These are phyloP conservation scores for Poronia punctata DNA, from an alignment of 495 filamentous ascomycete species.

Conservation along the genomic window DNA sequence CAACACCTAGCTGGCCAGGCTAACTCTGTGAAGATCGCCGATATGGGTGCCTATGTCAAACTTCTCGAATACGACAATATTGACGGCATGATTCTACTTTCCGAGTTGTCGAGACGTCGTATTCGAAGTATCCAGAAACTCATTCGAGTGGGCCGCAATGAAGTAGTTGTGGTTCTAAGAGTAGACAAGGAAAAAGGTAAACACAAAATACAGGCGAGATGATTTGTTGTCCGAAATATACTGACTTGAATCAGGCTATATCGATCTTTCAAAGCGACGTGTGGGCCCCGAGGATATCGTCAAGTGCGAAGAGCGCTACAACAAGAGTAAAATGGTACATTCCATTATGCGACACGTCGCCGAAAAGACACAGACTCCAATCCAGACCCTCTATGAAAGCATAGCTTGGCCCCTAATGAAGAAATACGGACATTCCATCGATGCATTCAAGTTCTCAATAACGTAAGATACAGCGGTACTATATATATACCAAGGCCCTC, in stretches of 20 bases:
- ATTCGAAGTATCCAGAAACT: constrained; percentile 98
- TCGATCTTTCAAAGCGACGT: constrained; percentile 96
- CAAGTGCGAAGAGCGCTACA: constrained; percentile 97
- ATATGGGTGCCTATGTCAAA: constrained; percentile 99
- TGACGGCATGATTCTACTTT: constrained; percentile 98
- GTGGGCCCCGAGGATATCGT: constrained; percentile 96
- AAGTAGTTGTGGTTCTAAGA: constrained; percentile 94
- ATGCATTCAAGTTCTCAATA: constrained; percentile 98
- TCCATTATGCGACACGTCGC: constrained; percentile 97
- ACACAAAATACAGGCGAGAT: constrained; percentile 11
- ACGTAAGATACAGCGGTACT: constrained; percentile 52
- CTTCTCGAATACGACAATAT: constrained; percentile 99
- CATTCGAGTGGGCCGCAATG: constrained; percentile 93
- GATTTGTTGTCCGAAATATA: constrained; percentile 7
- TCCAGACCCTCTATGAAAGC: constrained; percentile 84
- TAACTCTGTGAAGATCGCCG: constrained; percentile 67
- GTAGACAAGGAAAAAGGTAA: constrained; percentile 98
- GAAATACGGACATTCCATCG: constrained; percentile 92
- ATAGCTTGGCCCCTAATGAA: constrained; percentile 97
- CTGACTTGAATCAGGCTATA: constrained; percentile 58
- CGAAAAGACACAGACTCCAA: constrained; percentile 89
- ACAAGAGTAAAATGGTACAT: constrained; percentile 99
- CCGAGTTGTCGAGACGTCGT: constrained; percentile 90
- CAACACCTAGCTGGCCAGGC: constrained; percentile 1
- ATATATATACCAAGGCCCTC: constrained; percentile 3